A percentile compares a stretch with the other conserved stretches of the same genome.
phyloP scores from a whole-genome alignment of 2,329 filamentous ascomycete species.

The Thelonectria blattea region DNA sequence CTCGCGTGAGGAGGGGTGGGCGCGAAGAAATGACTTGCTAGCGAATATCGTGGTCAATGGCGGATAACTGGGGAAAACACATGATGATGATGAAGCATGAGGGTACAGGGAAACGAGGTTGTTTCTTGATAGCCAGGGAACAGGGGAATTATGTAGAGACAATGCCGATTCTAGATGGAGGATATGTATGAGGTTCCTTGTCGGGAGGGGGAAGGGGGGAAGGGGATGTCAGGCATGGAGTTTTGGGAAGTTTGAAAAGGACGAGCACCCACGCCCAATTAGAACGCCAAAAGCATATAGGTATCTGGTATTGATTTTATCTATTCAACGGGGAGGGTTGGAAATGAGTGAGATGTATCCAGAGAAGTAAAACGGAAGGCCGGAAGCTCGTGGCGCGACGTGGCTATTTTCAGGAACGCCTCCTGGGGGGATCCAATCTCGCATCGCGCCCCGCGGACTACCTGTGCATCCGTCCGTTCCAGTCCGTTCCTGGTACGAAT shows the following conservation, averaged over 20 bases:
- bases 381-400: not conserved
- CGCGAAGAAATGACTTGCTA: not conserved
- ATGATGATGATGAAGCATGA: constrained; percentile 3
- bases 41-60: not conserved
- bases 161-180: constrained; percentile 23
- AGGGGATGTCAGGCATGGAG: constrained; percentile 28
- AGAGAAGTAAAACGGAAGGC: too few species aligned
- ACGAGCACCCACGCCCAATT: constrained; percentile 27
- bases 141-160: not conserved
- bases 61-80: constrained; percentile 1
- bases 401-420: constrained; percentile 1
- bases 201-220: not conserved
- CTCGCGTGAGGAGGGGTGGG: constrained; percentile 43
- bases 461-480: not conserved
- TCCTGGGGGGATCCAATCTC: constrained; percentile 28
- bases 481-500: too few species aligned
- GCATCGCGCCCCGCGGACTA: constrained; percentile 29
- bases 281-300: constrained; percentile 30
- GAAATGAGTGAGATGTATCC: too few species aligned
- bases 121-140: not conserved
- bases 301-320: not conserved
- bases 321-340: too few species aligned
- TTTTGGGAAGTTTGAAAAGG: constrained; percentile 38
- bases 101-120: not conserved
- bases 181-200: constrained; percentile 29